These are phyloP conservation scores for Eimeria praecox DNA, from an alignment of 169 alveolate species.

Conservation along the genomic window DNA sequence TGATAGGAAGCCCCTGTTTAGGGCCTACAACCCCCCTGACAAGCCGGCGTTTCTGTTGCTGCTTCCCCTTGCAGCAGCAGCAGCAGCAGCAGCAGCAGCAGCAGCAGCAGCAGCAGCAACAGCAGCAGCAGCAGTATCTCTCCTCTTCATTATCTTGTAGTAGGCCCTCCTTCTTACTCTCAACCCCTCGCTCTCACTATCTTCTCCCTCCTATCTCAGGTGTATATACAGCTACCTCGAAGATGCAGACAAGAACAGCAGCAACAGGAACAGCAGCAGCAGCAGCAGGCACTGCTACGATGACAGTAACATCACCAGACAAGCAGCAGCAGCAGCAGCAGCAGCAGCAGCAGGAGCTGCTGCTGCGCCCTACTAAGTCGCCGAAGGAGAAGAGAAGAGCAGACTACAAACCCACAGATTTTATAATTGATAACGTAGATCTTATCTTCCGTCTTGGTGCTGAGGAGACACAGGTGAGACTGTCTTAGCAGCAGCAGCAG, in stretches of 20 bases:
- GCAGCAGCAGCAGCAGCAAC: not conserved
- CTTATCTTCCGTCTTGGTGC: slow-evolving; percentile 89
- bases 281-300: not conserved
- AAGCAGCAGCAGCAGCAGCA: slow-evolving; percentile 13
- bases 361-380: not conserved
- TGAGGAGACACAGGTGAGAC: slow-evolving; percentile 85
- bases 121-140: not conserved
- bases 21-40: not conserved
- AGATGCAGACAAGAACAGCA: not conserved
- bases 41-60: not conserved
- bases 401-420: slow-evolving; percentile 92
- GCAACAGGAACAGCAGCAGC: slow-evolving; percentile 3
- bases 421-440: slow-evolving; percentile 87
- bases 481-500: slow-evolving; percentile 1
- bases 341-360: slow-evolving; percentile 4
- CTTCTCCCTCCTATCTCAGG: not conserved
- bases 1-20: too few species aligned
- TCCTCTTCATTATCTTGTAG: not conserved
- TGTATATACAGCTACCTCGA: not conserved
- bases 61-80: not conserved
- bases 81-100: slow-evolving; percentile 11
- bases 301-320: not conserved
- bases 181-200: too few species aligned
- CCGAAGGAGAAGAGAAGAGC: slow-evolving; percentile 88
- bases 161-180: too few species aligned